phyloP scores from a whole-genome alignment of 2,329 filamentous ascomycete species.

The Pyrenochaeta sp. region DNA sequence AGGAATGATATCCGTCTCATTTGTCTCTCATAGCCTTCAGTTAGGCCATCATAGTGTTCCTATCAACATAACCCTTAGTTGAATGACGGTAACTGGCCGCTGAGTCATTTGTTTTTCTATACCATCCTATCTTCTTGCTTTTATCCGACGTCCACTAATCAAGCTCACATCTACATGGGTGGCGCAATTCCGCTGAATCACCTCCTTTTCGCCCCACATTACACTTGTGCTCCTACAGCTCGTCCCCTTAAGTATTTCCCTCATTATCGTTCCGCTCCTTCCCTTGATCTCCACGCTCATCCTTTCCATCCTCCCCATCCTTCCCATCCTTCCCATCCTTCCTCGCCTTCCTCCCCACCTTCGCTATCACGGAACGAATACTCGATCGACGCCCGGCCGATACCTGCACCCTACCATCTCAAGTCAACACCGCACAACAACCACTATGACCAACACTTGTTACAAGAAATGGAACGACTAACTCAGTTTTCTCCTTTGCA shows the following conservation, averaged over 20 bases:
- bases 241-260: too few relatives aligned
- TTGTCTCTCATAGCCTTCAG: constrained; percentile 2
- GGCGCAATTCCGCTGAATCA: too few relatives aligned
- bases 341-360: background rate
- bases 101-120: too few relatives aligned
- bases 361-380: background rate
- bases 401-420: background rate
- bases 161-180: too few relatives aligned
- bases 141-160: too few relatives aligned
- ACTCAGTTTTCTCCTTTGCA: constrained; percentile 4
- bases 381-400: background rate
- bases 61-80: too few relatives aligned
- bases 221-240: too few relatives aligned
- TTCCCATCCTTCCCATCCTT: background rate
- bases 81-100: too few relatives aligned
- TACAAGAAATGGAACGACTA: background rate
- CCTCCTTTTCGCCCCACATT: too few relatives aligned
- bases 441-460: background rate
- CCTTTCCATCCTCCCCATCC: background rate
- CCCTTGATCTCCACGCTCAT: background rate
- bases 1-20: constrained; percentile 35
- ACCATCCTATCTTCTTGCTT: too few relatives aligned
- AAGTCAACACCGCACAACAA: background rate
- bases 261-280: too few relatives aligned
- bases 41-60: too few relatives aligned